These are phyloP conservation scores for Fusarium sp. DNA, from an alignment of 2,329 filamentous ascomycete species.

Conservation along the genomic window DNA sequence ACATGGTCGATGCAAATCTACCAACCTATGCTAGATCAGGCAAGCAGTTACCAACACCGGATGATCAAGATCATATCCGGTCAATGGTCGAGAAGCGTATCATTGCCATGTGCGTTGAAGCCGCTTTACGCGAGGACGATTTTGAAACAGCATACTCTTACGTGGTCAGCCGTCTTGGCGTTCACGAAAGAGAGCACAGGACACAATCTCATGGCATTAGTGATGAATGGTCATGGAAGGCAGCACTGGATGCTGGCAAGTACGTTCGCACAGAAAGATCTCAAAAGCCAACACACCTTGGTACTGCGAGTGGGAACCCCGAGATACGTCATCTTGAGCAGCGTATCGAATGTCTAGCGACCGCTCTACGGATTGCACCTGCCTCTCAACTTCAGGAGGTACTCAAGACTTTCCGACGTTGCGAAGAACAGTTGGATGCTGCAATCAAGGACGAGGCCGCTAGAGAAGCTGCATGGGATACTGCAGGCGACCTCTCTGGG, in stretches of 20 bases:
- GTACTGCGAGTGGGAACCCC: slow-evolving; percentile 71
- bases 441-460: slow-evolving; percentile 77
- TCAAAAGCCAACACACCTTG: slow-evolving; percentile 70
- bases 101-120: slow-evolving; percentile 85
- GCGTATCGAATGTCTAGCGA: slow-evolving; percentile 83
- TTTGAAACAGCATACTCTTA: slow-evolving; percentile 92
- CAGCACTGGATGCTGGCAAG: slow-evolving; percentile 83
- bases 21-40: slow-evolving; percentile 33
- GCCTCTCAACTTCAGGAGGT: slow-evolving; percentile 80
- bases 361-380: slow-evolving; percentile 82
- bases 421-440: slow-evolving; percentile 82
- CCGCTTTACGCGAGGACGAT: slow-evolving; percentile 81
- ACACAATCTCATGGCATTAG: slow-evolving; percentile 30
- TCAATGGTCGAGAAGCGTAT: slow-evolving; percentile 74
- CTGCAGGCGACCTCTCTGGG: slow-evolving; percentile 71
- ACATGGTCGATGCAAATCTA: slow-evolving; percentile 75
- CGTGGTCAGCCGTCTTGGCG: slow-evolving; percentile 77
- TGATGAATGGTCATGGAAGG: slow-evolving; percentile 84
- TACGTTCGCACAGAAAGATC: slow-evolving; percentile 73
- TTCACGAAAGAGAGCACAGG: slow-evolving; percentile 24
- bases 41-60: slow-evolving; percentile 24
- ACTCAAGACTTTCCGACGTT: slow-evolving; percentile 80
- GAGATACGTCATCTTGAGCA: slow-evolving; percentile 83
- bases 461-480: slow-evolving; percentile 80
- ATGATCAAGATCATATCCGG: slow-evolving; percentile 52